Percentiles rank a stretch among this genome's conserved stretches.
Conservation (phyloP, 306 rosid species). For the Vicia villosa region DNA sequence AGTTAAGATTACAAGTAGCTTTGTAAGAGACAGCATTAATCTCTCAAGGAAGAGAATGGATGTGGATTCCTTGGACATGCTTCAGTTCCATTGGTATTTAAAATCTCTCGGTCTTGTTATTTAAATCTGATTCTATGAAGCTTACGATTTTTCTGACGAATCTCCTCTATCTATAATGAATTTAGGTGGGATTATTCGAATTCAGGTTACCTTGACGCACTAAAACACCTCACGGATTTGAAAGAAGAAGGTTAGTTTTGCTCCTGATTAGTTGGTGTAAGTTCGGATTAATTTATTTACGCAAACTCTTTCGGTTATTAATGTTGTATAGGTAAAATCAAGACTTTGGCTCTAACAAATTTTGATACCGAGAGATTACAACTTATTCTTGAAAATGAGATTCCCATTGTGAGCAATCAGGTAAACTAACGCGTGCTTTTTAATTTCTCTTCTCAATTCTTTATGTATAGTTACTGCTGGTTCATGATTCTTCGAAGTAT, state of each 20-base stretch:
- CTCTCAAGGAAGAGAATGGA: conserved; percentile 95
- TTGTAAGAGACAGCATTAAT: conserved; percentile 79
- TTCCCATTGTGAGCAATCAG: conserved; percentile 97
- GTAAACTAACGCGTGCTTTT: conserved; percentile 46
- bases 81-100: conserved; percentile 92
- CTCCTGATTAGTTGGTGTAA: conserved; percentile 13
- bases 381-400: conserved; percentile 83
- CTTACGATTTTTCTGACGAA: no score
- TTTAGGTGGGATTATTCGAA: conserved; percentile 96
- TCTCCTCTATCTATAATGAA: conserved; percentile 36
- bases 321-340: conserved; percentile 79
- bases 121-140: conserved; percentile 2
- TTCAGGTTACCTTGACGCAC: conserved; percentile 86
- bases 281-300: conserved; percentile 42
- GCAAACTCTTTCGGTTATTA: conserved; percentile 35
- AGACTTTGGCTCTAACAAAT: conserved; percentile 84
- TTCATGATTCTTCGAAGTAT: background rate
- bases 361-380: conserved; percentile 88
- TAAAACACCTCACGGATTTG: conserved; percentile 90
- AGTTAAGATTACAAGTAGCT: conserved; percentile 90
- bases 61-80: conserved; percentile 93
- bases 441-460: conserved; percentile 9
- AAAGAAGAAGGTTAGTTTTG: conserved; percentile 72
- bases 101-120: conserved; percentile 16
- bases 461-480: conserved; percentile 14